Conservation (phyloP, 257 asterid species). For the Striga asiatica region DNA sequence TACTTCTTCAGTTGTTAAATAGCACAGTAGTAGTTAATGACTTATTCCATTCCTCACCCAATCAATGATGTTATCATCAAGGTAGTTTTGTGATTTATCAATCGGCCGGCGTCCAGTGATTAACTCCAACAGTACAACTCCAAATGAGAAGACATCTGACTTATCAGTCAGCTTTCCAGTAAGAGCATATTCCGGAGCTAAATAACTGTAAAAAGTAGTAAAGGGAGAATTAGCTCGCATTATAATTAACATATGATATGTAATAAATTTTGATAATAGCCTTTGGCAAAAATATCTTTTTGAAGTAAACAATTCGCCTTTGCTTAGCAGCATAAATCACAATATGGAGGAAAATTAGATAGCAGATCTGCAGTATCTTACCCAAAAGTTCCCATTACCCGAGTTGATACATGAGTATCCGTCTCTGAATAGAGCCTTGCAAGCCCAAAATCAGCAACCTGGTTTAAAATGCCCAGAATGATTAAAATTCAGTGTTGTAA, state of each 20-base stretch:
- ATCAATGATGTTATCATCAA: slow-evolving; percentile 80
- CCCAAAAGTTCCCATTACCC: slow-evolving; percentile 98
- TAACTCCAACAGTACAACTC: slow-evolving; percentile 81
- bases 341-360: slow-evolving; percentile 1
- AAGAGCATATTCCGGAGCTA: slow-evolving; percentile 95
- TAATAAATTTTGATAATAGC: neutral
- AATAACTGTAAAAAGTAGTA: slow-evolving; percentile 43
- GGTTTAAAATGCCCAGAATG: slow-evolving; percentile 16
- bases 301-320: neutral
- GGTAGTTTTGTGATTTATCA: slow-evolving; percentile 69
- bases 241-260: neutral
- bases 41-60: slow-evolving; percentile 69
- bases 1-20: neutral
- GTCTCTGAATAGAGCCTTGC: slow-evolving; percentile 74
- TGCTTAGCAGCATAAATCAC: neutral
- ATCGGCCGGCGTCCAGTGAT: slow-evolving; percentile 86
- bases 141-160: slow-evolving; percentile 86
- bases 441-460: slow-evolving; percentile 98
- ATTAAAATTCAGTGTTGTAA: slow-evolving; percentile 4
- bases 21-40: neutral
- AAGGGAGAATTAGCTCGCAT: neutral
- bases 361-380: slow-evolving; percentile 20
- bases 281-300: neutral
- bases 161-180: slow-evolving; percentile 81
- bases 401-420: slow-evolving; percentile 87